Base-by-base conservation (phyloP, 768 basidiomycete species). In the Grammothele lineata region DNA sequence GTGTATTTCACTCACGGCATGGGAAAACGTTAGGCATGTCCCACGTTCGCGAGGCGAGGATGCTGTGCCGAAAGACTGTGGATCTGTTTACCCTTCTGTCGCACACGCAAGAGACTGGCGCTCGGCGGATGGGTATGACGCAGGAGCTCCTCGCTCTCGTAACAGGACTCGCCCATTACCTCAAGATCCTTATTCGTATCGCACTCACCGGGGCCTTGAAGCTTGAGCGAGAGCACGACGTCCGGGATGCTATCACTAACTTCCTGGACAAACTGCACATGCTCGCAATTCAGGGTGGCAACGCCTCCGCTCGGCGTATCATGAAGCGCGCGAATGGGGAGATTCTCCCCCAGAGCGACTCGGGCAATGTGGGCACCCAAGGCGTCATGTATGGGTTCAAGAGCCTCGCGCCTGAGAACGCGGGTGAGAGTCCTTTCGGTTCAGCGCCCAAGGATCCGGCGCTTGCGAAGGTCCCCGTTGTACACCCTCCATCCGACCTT, bases 161-260 rank as follows among this genome's bases (percentile, higher is more conserved):
- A 53, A 99, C 96, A 0, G 95, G 96, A n/a, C 76, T 99, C 27
- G 96, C 96, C 5, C 96, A 99, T 68, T 98, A 99, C 68, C 84
- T 99, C 62, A 99, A 99, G 73, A 98, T 99, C 68, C 82, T 99
- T 44, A 99, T 99, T 54, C 87, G 96, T 41, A 98, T 99, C 53
- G 93, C 96, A 3, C 74, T 99, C 37, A 97, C 96, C 0, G 94
- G 93, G 5, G 91, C 93, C 4, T 77, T 99, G 50, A 97, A 92
- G 69, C 76, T 99, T 25, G 96, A 99, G 68, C 77, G 93, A 48
- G 96, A 99, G 60, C 81, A 90, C 60, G 78, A 77, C 47, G 81
- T 88, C 38, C 73, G 78, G 35, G 85, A 87, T 48, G 92, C 93
- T 1, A 88, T 98, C 78, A 71, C 83, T 5, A 83, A 81, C 23